Evolutionary conservation across 2,329 filamentous ascomycete species (phyloP), one percentile per base, ranked within the genome.

Genomic region (Chrysoporthe puriensis): DNA sequence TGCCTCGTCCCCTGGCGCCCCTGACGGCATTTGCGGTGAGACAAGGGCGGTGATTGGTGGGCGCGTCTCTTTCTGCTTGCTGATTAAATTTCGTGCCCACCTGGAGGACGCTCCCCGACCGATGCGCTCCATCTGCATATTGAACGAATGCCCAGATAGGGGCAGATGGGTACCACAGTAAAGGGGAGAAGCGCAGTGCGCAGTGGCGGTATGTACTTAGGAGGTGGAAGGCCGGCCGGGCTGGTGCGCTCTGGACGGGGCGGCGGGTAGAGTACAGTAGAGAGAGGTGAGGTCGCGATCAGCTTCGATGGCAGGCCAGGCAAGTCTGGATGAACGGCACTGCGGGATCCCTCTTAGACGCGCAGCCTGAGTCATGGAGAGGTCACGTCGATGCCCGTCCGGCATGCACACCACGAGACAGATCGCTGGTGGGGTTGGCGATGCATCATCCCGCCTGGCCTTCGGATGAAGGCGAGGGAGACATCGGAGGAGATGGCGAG

Each of bases 1-100:
- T 48, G 59, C 59, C 50, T 56, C 21, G 43, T 61, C 50, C 62
- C 54, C 52, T 64, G 62, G 62, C 42, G 54, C 62, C 52, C 62
- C 62, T 65, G 56, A 65, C 56, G 56, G 63, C 44, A 50, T 36
- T 65, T 59, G 63, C 63, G 54, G 63, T 65, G 63, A 65, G 57
- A 60, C 56, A 40, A 40, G 26, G 32, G 34, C 14, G 40, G 32
- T 64, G 63, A 59, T 64, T 64, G 63, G 63, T 42, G 54, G 52
- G 18, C 26, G 54, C 43, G 14, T 36, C 18, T 57, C 21, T 46
- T 43, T 63, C 8, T 58, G 52, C 40, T 21, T 40, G 46, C 52
- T 46, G 59, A 54, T 58, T 46, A 36, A 63, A 64, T 64, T 64
- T 64, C 63, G 43, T 46, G 54, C 43, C 63, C 52, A 58, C 63